Conservation (phyloP, 1,284 basidiomycete species). For the Tranzscheliella williamsii region DNA sequence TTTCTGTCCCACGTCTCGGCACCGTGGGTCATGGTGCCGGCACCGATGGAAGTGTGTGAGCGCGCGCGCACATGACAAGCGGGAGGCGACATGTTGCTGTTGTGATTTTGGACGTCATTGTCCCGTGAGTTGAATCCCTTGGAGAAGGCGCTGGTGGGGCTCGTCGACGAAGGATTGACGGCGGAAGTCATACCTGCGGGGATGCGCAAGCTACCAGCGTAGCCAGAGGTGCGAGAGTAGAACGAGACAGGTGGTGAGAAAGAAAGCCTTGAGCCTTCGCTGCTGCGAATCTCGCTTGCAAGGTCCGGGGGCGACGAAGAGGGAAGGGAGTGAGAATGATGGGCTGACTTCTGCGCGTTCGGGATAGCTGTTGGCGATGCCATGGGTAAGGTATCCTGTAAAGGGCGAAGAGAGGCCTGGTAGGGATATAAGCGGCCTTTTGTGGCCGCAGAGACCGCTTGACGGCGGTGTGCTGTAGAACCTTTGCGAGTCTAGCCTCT, state of each 20-base stretch:
- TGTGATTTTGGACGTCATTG: background rate
- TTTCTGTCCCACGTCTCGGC: constrained; percentile 15
- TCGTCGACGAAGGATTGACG: constrained; percentile 8
- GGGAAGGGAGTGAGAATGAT: constrained; percentile 27
- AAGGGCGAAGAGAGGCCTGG: too few species aligned
- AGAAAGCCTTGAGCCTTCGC: constrained; percentile 27
- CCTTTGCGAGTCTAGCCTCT: too few species aligned
- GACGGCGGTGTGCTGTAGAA: too few species aligned
- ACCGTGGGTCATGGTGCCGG: constrained; percentile 9
- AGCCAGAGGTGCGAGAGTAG: constrained; percentile 31
- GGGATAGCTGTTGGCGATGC: constrained; percentile 48
- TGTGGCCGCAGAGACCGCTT: too few species aligned
- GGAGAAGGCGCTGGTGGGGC: constrained; percentile 25
- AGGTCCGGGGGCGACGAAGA: constrained; percentile 10
- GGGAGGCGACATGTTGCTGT: constrained; percentile 18
- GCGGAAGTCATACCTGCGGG: constrained; percentile 25
- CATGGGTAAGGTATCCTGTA: too few species aligned
- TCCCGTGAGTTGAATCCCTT: constrained; percentile 19
- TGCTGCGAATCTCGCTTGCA: constrained; percentile 32
- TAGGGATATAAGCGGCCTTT: too few species aligned
- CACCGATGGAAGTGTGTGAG: constrained; percentile 30
- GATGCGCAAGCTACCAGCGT: constrained; percentile 7
- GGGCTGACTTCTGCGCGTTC: constrained; percentile 43
- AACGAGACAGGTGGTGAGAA: constrained; percentile 29
- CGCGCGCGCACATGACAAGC: constrained; percentile 26